Evolutionary conservation across 2,329 filamentous ascomycete genomes (phyloP), one percentile per base, ranked within the genome.

Genomic region (Ophiocordyceps robertsii): DNA sequence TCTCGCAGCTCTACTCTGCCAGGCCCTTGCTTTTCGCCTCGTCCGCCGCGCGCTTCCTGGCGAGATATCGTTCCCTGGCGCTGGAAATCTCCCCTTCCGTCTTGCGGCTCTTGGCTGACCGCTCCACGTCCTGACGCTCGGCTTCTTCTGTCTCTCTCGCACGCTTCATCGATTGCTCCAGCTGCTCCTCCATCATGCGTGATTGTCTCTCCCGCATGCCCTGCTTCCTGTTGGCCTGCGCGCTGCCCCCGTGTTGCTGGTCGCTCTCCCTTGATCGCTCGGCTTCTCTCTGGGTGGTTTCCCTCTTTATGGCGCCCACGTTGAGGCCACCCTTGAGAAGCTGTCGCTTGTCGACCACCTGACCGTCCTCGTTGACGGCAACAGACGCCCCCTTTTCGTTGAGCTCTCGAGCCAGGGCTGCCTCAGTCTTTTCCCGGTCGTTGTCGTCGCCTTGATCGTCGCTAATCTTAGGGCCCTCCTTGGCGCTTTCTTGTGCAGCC

Each of bases 341-440:
- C 57, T 92, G 80, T n/a, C 84, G 72, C 66, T 88, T 90, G 57
- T 93, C 85, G 24, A 86, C 81, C 2, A 92, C 80, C 56, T 89
- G 77, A 0, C 85, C 85, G 33, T 92, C 85, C 47, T 92, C 85
- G 53, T 90, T 90, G 52, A 90, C 63, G 8, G 77, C 73, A 33
- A 92, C 73, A 4, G 68, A 65, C 1, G 64, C 78, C 48, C 66
- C 76, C 47, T 68, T 77, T 33, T 75, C 71, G 42, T 80, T 81
- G 41, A 87, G 70, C 53, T 84, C 80, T 39, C 67, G 70, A 5
- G 81, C 82, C n/a, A 79, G 53, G 30, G 88, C 75, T 2, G 72
- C 73, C 16, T 80, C 78, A 0, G 68, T 68, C 56, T 74, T 77
- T 40, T 69, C 67, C 42, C 77, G 73, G 0, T 69, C 69, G 32